Percentiles rank a stretch among this genome's conserved stretches.
Evolutionary conservation across 495 filamentous ascomycete genomes (phyloP).

Genomic region (Trichoderma orchidacearum): DNA sequence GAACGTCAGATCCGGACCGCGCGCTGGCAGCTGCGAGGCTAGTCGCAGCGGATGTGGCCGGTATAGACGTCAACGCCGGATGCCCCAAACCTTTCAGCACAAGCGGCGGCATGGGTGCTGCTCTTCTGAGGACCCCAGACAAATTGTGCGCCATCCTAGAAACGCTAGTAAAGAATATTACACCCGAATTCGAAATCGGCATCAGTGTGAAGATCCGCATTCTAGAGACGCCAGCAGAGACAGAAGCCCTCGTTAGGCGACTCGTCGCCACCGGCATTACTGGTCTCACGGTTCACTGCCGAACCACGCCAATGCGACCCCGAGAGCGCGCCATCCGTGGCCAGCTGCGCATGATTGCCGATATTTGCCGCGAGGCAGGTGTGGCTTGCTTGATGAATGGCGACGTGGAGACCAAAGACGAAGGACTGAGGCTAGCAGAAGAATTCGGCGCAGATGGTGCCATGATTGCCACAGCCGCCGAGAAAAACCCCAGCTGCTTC

Average conservation of each 20-base stretch:
- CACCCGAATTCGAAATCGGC: constrained; percentile 62
- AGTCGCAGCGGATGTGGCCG: constrained; percentile 73
- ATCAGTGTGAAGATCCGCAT: constrained; percentile 93
- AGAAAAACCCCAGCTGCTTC: constrained; percentile 80
- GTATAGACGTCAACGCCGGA: constrained; percentile 94
- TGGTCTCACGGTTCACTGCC: constrained; percentile 85
- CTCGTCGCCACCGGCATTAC: constrained; percentile 79
- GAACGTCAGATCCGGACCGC: constrained; percentile 63
- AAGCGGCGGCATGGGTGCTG: constrained; percentile 86
- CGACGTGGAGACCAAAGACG: constrained; percentile 58
- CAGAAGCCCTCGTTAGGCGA: constrained; percentile 56
- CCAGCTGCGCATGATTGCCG: constrained; percentile 66
- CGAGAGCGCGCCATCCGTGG: constrained; percentile 75
- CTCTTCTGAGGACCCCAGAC: constrained; percentile 71
- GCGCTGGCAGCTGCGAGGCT: constrained; percentile 75
- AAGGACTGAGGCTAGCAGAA: constrained; percentile 50
- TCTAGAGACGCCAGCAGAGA: constrained; percentile 59
- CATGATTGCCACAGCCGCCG: constrained; percentile 91
- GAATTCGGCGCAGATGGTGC: constrained; percentile 81
- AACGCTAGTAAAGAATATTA: constrained; percentile 66
- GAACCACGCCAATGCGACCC: constrained; percentile 90
- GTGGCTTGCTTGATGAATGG: constrained; percentile 93
- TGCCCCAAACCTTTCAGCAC: constrained; percentile 96
- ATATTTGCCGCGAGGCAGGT: constrained; percentile 64
- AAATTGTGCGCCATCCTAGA: constrained; percentile 67